Conservation (phyloP, 306 rosid genomes). For the Psophocarpus tetragonolobus region DNA sequence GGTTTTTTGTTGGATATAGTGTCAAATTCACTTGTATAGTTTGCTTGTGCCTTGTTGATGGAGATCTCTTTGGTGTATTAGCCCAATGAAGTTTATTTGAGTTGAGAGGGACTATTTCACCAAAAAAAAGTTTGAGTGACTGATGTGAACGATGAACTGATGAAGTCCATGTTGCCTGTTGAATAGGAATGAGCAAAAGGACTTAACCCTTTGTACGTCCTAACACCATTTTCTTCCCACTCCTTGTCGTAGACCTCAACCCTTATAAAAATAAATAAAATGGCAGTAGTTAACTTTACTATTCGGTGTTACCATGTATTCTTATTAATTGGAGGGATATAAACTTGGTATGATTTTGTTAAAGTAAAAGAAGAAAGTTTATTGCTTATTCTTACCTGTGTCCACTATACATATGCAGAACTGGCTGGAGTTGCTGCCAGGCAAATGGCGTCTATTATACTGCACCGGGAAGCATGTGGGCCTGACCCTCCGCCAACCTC, state of each 20-base stretch:
- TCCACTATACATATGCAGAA: constrained; percentile 48
- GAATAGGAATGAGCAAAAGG: too few species aligned
- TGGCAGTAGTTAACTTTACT: constrained; percentile 3
- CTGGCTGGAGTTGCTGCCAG: constrained; percentile 89
- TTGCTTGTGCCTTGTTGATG: not conserved
- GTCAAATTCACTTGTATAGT: not conserved
- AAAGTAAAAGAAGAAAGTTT: not conserved
- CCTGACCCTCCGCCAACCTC: constrained; percentile 83
- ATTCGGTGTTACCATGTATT: not conserved
- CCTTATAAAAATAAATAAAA: not conserved
- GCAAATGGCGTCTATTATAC: constrained; percentile 94
- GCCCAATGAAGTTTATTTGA: too few species aligned
- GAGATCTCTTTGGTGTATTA: not conserved
- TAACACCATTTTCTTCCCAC: not conserved
- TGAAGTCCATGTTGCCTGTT: too few species aligned
- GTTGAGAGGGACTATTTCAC: too few species aligned
- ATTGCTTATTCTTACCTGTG: not conserved
- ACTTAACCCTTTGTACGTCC: not conserved
- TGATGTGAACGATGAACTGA: too few species aligned
- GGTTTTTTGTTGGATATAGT: not conserved
- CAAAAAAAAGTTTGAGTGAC: too few species aligned
- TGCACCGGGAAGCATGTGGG: constrained; percentile 95
- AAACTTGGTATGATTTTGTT: not conserved
- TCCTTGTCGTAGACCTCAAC: not conserved
- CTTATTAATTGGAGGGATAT: not conserved